Conservation (phyloP, 805 yeast genomes). For the Hanseniaspora clermontiae region DNA sequence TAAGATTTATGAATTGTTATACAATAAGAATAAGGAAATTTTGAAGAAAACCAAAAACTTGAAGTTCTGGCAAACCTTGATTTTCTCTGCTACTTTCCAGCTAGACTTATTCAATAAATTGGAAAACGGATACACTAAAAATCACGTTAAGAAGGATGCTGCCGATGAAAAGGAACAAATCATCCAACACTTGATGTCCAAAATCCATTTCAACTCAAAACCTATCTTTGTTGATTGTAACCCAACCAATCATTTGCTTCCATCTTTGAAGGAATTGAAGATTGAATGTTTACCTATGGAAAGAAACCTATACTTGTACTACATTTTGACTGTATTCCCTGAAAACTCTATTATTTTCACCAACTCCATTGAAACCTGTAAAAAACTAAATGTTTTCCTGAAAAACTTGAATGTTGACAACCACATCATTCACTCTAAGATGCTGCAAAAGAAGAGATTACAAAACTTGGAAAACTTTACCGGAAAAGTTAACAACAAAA, state of each 20-base stretch:
- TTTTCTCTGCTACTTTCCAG: conserved; percentile 91
- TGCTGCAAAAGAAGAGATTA: conserved; percentile 88
- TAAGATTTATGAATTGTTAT: conserved; percentile 57
- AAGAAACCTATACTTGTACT: conserved; percentile 80
- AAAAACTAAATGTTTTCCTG: conserved; percentile 65
- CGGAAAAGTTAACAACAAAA: conserved; percentile 17
- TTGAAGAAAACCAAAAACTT: conserved; percentile 30
- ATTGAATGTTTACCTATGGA: conserved; percentile 85
- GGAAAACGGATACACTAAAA: conserved; percentile 30
- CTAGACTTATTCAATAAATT: conserved; percentile 69
- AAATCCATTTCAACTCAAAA: conserved; percentile 56
- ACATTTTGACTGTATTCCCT: conserved; percentile 72
- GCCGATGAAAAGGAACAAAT: conserved; percentile 42
- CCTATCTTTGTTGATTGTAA: conserved; percentile 75
- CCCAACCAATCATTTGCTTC: conserved; percentile 69
- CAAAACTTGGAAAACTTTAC: conserved; percentile 68
- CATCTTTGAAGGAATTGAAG: conserved; percentile 66
- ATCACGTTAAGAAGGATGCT: conserved; percentile 18
- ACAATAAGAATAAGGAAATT: conserved; percentile 24
- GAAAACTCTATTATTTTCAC: conserved; percentile 86
- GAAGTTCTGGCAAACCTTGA: conserved; percentile 64
- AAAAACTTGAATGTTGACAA: conserved; percentile 54
- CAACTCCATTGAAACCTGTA: conserved; percentile 89
- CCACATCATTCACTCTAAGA: conserved; percentile 77
- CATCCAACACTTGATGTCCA: conserved; percentile 48